Percentiles rank a stretch among this genome's conserved stretches.
phyloP scores from a whole-genome alignment of 2,329 filamentous ascomycete genomes.

The Chaetomiaceae sp. region DNA sequence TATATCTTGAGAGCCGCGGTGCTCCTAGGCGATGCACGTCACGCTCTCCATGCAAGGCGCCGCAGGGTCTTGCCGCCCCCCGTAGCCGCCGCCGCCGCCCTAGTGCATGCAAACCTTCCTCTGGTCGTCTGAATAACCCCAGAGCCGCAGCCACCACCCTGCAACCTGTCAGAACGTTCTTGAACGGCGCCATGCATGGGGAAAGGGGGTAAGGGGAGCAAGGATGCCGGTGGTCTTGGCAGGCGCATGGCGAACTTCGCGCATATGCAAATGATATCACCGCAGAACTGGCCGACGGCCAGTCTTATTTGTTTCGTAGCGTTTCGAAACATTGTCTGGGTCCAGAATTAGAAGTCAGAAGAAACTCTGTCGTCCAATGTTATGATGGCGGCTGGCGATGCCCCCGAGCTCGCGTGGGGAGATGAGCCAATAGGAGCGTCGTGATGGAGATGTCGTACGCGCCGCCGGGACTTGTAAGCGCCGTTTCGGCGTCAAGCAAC shows the following conservation, averaged over 20 bases:
- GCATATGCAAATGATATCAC: slow-evolving; percentile 13
- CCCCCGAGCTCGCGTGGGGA: not conserved
- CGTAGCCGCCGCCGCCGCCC: slow-evolving; percentile 2
- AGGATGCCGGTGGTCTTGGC: slow-evolving; percentile 1
- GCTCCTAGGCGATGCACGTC: not conserved
- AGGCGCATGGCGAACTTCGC: not conserved
- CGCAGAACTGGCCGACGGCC: slow-evolving; percentile 3
- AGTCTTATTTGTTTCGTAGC: not conserved
- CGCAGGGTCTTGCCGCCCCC: slow-evolving; percentile 5
- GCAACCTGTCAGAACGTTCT: slow-evolving; percentile 2
- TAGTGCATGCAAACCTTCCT: not conserved
- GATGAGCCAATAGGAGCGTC: slow-evolving; percentile 17
- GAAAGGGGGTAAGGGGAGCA: not conserved
- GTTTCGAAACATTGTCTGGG: slow-evolving; percentile 21
- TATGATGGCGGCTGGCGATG: not conserved
- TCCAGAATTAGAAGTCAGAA: slow-evolving; percentile 11
- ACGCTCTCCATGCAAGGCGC: not conserved
- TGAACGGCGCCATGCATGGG: slow-evolving; percentile 7
- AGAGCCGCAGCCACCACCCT: slow-evolving; percentile 14
- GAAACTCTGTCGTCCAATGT: slow-evolving; percentile 17
- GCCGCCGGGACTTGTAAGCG: slow-evolving; percentile 11
- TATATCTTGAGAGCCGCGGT: not conserved
- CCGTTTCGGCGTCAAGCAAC: slow-evolving; percentile 17
- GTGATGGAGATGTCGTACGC: slow-evolving; percentile 5
- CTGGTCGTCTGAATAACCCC: slow-evolving; percentile 5